A percentile compares a stretch with the other conserved stretches of the same genome.
phyloP scores from a whole-genome alignment of 192 early-diverging fungal genomes.

The Glomus cerebriforme region DNA sequence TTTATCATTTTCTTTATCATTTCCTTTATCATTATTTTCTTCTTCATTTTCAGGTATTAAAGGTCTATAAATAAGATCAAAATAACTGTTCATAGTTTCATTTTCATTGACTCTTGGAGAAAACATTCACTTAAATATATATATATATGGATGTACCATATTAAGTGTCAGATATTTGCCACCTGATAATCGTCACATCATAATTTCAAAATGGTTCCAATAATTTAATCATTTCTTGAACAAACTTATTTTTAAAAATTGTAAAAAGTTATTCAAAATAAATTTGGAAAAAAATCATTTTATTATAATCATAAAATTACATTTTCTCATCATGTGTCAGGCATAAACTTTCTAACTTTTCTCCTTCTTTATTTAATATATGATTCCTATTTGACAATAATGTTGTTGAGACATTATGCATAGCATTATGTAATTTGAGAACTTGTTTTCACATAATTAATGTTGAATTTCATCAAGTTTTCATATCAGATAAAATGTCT shows the following conservation, averaged over 20 bases:
- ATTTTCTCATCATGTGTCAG: too few species aligned
- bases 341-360: too few species aligned
- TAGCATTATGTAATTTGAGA: too few species aligned
- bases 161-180: neutral
- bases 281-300: neutral
- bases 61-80: neutral
- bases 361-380: too few species aligned
- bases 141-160: neutral
- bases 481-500: neutral
- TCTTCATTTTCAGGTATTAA: neutral
- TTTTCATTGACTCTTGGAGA: neutral
- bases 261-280: too few species aligned
- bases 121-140: neutral
- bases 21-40: too few species aligned
- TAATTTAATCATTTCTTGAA: neutral
- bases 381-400: too few species aligned
- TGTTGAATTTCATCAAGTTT: too few species aligned
- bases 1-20: neutral
- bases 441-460: neutral
- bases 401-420: too few species aligned
- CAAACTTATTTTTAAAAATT: too few species aligned
- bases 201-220: neutral
- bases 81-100: neutral
- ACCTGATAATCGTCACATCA: neutral
- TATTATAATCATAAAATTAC: neutral